Conservation (phyloP, 495 filamentous ascomycete species). For the Penicillium soppii region DNA sequence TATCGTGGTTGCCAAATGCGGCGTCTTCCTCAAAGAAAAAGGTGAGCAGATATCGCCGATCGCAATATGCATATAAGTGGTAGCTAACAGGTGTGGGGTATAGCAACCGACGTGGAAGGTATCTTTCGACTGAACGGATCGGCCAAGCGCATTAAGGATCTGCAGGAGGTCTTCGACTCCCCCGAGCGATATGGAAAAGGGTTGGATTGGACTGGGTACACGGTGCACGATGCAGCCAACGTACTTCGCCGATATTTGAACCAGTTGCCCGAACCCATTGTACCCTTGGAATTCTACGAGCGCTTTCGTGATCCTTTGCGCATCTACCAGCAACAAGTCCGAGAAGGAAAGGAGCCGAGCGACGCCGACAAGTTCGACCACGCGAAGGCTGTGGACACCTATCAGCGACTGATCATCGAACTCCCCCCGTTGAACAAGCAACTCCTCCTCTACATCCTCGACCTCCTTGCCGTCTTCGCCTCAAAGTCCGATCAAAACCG, state of each 20-base stretch:
- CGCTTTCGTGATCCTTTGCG: constrained; percentile 82
- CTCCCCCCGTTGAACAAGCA: constrained; percentile 93
- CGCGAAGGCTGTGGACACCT: constrained; percentile 71
- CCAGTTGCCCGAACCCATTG: constrained; percentile 90
- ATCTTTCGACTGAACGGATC: constrained; percentile 96
- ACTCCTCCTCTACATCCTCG: constrained; percentile 92
- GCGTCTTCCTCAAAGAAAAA: constrained; percentile 97
- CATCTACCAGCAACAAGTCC: constrained; percentile 69
- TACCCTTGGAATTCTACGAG: constrained; percentile 91
- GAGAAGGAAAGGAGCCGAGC: constrained; percentile 15
- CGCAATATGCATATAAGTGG: background rate
- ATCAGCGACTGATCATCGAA: constrained; percentile 88
- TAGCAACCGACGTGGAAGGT: constrained; percentile 93
- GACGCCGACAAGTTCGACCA: constrained; percentile 65
- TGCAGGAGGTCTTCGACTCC: constrained; percentile 87
- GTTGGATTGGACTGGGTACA: constrained; percentile 95
- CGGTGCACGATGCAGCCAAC: constrained; percentile 97
- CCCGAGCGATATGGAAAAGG: constrained; percentile 97
- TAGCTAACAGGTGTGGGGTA: constrained; percentile 9
- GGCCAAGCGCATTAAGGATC: constrained; percentile 97
- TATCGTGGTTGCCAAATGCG: constrained; percentile 98
- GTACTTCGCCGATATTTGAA: constrained; percentile 94
- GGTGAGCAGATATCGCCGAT: constrained; percentile 51
- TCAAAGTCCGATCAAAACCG: constrained; percentile 96
- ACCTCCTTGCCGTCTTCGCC: constrained; percentile 96